Evolutionary conservation across 129 eudicot genomes (phyloP).

Genomic region (Centrapalus pauciflorus): DNA sequence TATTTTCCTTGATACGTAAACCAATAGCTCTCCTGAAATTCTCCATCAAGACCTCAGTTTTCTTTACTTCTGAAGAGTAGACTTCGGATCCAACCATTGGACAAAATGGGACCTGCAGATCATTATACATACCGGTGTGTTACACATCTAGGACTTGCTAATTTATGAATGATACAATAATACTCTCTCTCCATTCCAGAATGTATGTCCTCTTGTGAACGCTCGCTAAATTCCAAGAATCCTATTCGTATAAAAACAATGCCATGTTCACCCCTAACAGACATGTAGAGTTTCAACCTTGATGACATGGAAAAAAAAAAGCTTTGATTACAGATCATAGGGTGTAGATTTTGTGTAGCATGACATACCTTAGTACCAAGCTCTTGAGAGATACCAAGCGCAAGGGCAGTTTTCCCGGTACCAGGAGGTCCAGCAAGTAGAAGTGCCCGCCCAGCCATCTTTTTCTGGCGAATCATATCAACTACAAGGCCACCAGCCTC

Average conservation of each 20-base stretch:
- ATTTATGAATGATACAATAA: not conserved
- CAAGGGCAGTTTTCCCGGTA: conserved; percentile 96
- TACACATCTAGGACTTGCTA: not conserved
- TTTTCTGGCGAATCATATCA: conserved; percentile 95
- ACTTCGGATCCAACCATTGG: conserved; percentile 99
- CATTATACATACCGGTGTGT: not conserved
- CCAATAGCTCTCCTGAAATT: conserved; percentile 98
- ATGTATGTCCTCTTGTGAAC: no score
- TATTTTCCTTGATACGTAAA: conserved; percentile 91
- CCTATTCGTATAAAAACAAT: not conserved
- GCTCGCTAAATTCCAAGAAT: not conserved
- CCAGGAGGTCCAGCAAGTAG: conserved; percentile 97
- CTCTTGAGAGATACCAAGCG: conserved; percentile 91
- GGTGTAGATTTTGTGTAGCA: not conserved
- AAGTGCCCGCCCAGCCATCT: conserved; percentile 96
- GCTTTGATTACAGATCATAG: not conserved
- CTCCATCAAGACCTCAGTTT: conserved; percentile 96
- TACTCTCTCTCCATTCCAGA: not conserved
- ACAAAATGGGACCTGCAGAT: conserved; percentile 87
- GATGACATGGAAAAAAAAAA: not conserved
- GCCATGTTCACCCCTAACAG: not conserved
- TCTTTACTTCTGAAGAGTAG: conserved; percentile 97
- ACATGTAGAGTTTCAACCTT: not conserved
- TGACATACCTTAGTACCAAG: conserved; percentile 86
- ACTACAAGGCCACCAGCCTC: conserved; percentile 97